Percentiles rank a stretch among this genome's conserved stretches.
Evolutionary conservation across 2,329 filamentous ascomycete genomes (phyloP).

Genomic region (Sodiomyces alkalinus): DNA sequence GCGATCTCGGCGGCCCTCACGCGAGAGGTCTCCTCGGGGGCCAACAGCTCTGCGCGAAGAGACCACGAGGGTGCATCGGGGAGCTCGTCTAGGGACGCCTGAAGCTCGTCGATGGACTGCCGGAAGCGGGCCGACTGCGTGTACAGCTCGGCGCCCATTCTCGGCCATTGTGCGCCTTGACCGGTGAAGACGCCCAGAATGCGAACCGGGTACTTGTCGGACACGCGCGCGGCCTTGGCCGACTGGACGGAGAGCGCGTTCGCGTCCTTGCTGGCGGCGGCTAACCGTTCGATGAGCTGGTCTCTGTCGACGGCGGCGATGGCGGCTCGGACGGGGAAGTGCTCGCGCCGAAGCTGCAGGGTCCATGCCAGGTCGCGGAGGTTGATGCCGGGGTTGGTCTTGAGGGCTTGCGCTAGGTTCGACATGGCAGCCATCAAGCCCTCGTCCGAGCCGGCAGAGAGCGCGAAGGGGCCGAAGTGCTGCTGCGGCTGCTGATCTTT

Average conservation of each 20-base stretch:
- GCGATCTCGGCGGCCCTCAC: slow-evolving; percentile 10
- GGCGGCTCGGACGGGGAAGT: background rate
- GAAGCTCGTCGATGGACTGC: slow-evolving; percentile 9
- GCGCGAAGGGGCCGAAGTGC: background rate
- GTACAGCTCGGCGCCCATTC: slow-evolving; percentile 11
- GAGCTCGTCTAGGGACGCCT: slow-evolving; percentile 8
- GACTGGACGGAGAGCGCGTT: background rate
- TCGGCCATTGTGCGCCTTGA: slow-evolving; percentile 17
- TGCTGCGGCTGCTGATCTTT: rapidly evolving
- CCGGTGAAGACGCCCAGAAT: slow-evolving; percentile 15
- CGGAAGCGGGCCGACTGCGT: slow-evolving; percentile 4
- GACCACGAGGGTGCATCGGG: slow-evolving; percentile 13
- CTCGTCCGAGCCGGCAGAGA: slow-evolving; percentile 2
- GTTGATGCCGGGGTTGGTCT: background rate
- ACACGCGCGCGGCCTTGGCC: too few relatives aligned
- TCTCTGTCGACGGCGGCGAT: background rate
- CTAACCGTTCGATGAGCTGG: background rate
- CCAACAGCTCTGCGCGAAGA: slow-evolving; percentile 11
- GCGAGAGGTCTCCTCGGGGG: slow-evolving; percentile 6
- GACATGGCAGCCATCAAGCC: too few relatives aligned
- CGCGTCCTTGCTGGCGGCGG: background rate
- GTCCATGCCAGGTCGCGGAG: background rate
- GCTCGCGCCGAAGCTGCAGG: background rate
- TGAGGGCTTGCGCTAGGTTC: too few relatives aligned
- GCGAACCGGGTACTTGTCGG: too few relatives aligned